These are phyloP conservation scores for Neofusicoccum sp. DNA, from an alignment of 2,329 filamentous ascomycete species.

Conservation along the genomic window DNA sequence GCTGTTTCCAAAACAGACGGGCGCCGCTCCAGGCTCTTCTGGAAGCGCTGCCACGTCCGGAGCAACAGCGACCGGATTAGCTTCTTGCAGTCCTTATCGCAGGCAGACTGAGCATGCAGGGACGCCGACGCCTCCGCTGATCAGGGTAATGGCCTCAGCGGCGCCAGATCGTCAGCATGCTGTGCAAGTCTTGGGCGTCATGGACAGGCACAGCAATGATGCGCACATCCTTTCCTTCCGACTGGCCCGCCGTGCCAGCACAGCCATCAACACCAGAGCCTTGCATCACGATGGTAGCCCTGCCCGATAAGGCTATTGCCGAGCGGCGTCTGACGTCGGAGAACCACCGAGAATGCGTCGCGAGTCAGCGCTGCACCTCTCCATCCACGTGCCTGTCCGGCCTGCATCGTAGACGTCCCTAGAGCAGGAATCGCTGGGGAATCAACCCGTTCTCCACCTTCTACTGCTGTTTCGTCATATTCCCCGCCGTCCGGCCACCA, in stretches of 20 bases:
- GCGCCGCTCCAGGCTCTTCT: constrained; percentile 7
- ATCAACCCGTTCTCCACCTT: background rate
- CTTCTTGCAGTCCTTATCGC: background rate
- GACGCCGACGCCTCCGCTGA: constrained; percentile 6
- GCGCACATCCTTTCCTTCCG: constrained; percentile 1
- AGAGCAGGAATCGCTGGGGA: background rate
- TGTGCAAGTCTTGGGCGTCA: constrained; percentile 1
- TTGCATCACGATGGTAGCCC: background rate
- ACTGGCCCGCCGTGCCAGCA: background rate
- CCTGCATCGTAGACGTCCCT: background rate
- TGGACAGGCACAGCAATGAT: background rate
- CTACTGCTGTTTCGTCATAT: background rate
- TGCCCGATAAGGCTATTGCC: background rate
- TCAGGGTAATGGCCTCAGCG: constrained; percentile 7
- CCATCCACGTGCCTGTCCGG: background rate
- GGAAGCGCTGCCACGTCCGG: background rate
- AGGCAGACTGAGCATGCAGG: background rate
- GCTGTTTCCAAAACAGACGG: constrained; percentile 7
- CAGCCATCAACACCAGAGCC: constrained; percentile 1
- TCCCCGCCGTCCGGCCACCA: background rate
- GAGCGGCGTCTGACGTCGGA: background rate
- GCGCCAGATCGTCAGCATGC: constrained; percentile 5
- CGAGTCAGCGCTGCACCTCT: background rate
- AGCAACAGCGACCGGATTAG: background rate
- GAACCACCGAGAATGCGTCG: background rate